Conservation (phyloP, 78 protist genomes). For the Dictyostelium citrinum region DNA sequence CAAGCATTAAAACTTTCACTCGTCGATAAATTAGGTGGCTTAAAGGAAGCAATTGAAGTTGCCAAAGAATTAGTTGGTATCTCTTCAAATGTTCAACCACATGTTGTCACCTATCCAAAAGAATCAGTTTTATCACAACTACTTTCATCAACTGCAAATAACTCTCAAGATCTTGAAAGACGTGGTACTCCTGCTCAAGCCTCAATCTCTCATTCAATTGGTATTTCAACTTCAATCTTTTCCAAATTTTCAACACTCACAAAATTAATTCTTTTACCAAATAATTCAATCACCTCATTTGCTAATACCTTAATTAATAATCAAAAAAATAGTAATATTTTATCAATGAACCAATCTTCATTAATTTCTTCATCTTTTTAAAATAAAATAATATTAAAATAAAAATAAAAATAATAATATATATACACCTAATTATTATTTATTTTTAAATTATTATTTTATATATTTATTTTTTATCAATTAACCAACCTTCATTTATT, state of each 20-base stretch:
- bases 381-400: not conserved
- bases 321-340: not conserved
- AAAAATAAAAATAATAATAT: no score
- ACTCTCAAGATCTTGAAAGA: slow-evolving; percentile 27
- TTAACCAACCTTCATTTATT: no score
- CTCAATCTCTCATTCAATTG: not conserved
- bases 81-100: not conserved
- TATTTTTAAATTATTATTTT: no score
- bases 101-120: slow-evolving; percentile 29
- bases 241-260: not conserved
- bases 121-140: not conserved
- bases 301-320: not conserved
- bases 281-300: not conserved
- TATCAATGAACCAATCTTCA: not conserved
- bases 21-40: slow-evolving; percentile 60
- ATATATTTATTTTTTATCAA: no score
- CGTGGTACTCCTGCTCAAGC: slow-evolving; percentile 17
- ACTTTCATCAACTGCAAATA: not conserved
- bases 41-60: slow-evolving; percentile 36
- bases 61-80: not conserved
- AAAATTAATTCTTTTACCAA: not conserved
- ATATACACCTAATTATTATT: no score
- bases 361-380: not conserved
- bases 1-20: slow-evolving; percentile 26
- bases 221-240: not conserved